Evolutionary conservation across 805 yeast species (phyloP).

Genomic region (Candida boleticola): DNA sequence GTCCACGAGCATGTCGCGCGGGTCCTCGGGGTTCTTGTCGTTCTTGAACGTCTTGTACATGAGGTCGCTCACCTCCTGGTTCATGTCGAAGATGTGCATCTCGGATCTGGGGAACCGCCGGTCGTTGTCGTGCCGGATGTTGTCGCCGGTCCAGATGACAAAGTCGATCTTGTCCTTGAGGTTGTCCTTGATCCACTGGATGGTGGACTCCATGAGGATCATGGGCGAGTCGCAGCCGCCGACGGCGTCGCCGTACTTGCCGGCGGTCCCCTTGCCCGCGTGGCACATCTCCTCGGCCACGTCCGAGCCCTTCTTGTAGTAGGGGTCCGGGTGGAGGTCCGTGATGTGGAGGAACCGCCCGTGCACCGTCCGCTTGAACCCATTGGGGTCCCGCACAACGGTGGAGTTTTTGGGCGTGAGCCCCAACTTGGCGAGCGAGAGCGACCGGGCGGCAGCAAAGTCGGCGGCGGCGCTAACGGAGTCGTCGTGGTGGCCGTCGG

Average conservation of each 20-base stretch:
- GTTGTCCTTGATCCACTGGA: slow-evolving; percentile 64
- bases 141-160: slow-evolving; percentile 90
- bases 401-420: slow-evolving; percentile 28
- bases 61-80: slow-evolving; percentile 51
- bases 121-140: slow-evolving; percentile 82
- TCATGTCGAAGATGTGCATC: slow-evolving; percentile 65
- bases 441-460: not conserved
- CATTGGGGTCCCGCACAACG: slow-evolving; percentile 18
- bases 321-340: slow-evolving; percentile 82
- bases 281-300: slow-evolving; percentile 56
- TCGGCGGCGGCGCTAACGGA: too few species aligned
- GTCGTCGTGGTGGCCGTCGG: too few species aligned
- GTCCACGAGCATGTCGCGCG: slow-evolving; percentile 41
- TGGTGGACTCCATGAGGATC: slow-evolving; percentile 56
- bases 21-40: slow-evolving; percentile 43
- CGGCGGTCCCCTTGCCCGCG: slow-evolving; percentile 51
- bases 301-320: slow-evolving; percentile 52
- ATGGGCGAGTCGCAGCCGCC: slow-evolving; percentile 78
- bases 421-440: slow-evolving; percentile 19
- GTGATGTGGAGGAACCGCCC: slow-evolving; percentile 86
- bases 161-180: slow-evolving; percentile 77
- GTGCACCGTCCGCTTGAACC: slow-evolving; percentile 39
- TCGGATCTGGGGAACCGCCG: slow-evolving; percentile 73
- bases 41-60: slow-evolving; percentile 51
- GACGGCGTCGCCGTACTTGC: slow-evolving; percentile 71